Evolutionary conservation across 306 rosid species (phyloP), one percentile per base, ranked within the genome.

Genomic region (Cicer pinnatifidum): DNA sequence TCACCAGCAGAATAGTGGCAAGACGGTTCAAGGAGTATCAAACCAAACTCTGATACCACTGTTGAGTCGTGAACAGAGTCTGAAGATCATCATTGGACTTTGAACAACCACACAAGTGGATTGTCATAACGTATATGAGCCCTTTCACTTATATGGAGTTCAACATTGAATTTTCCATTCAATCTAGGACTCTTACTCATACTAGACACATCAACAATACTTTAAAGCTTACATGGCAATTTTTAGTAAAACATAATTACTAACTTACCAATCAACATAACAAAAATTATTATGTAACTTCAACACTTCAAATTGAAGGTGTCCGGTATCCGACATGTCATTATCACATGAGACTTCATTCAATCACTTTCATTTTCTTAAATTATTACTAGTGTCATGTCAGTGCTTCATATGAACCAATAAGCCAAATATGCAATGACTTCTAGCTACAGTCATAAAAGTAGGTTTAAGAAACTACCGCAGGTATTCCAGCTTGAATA

Each of bases 401-500:
- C 8, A 11, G 6, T 56, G 38, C 15, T 28, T 56, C 7, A 20
- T 56, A 20, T 20, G 6, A 20, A 23, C 67, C 17, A 52, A 20
- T 28, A 38, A 5, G 50, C 58, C 50, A 62, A 69, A 58, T 39
- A 69, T 17, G 51, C 60, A 45, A 62, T 46, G 39, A 73, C 75
- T 38, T 67, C 46, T 17, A 12, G 10, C 17, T 46, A 48, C 44
- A 37, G 11, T 51, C 45, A 33, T 16, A 3, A 15, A 59, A 47
- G 59, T 50, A 47, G 57, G 68, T 12, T 47, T 56, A 67, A 43
- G 71, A 79, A 80, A 79, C 86, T 85, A 94, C 99, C 41, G 88
- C 85, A 6, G 99, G 99, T 75, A 94, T 94, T 87, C 97, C 97
- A 81, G 99, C 99, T 82, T 90, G 93, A 83, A 90, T 85, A 40